phyloP scores from a whole-genome alignment of 2,329 filamentous ascomycete genomes.

The Capronia coronata region DNA sequence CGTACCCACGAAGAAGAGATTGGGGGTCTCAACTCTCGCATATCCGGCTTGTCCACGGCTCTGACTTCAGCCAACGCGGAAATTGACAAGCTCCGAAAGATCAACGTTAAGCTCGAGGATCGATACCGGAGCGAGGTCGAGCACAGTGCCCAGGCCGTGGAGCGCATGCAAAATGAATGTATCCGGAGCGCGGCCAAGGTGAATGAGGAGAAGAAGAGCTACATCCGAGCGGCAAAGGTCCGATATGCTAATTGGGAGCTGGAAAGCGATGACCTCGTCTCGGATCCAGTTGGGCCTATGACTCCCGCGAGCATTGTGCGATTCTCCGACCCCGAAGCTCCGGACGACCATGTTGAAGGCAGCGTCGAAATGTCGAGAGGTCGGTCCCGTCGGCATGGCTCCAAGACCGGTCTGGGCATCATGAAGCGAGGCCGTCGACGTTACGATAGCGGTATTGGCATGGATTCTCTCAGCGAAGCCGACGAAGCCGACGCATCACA shows the following conservation, averaged over 20 bases:
- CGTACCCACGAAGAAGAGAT: constrained; percentile 35
- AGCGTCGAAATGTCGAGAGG: constrained; percentile 24
- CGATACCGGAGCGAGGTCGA: constrained; percentile 36
- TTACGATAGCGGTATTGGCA: constrained; percentile 39
- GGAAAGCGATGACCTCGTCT: constrained; percentile 32
- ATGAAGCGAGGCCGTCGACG: constrained; percentile 17
- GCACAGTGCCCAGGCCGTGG: constrained; percentile 34
- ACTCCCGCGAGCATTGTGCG: constrained; percentile 39
- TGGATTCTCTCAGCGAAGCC: constrained; percentile 31
- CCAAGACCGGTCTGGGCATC: constrained; percentile 7
- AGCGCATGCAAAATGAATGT: constrained; percentile 37
- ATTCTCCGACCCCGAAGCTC: constrained; percentile 31
- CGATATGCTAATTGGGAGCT: constrained; percentile 38
- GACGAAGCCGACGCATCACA: constrained; percentile 30
- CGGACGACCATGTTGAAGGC: constrained; percentile 19
- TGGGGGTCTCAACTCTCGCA: constrained; percentile 38
- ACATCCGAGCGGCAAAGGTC: constrained; percentile 32
- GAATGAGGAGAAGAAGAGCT: constrained; percentile 28
- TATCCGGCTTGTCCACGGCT: constrained; percentile 38
- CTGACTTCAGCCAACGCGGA: constrained; percentile 35
- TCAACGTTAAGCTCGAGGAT: constrained; percentile 35
- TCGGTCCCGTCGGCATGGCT: constrained; percentile 15
- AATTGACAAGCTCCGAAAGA: constrained; percentile 33
- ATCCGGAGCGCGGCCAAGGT: constrained; percentile 30
- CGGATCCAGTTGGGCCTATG: constrained; percentile 36